A percentile compares a stretch with the other conserved stretches of the same genome.
phyloP scores from a whole-genome alignment of 257 asterid genomes.

The Solanum pinnatisectum region DNA sequence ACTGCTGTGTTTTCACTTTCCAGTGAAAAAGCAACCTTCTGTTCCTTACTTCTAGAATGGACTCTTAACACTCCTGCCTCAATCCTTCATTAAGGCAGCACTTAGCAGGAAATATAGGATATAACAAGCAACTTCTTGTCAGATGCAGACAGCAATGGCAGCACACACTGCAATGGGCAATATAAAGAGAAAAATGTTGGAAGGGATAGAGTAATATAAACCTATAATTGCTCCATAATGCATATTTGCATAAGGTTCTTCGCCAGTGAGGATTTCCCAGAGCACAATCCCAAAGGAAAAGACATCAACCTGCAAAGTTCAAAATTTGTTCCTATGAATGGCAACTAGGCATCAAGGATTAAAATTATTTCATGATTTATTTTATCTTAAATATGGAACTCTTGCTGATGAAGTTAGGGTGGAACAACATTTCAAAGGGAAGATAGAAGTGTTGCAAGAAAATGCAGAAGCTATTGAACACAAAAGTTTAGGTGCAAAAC shows the following conservation, averaged over 20 bases:
- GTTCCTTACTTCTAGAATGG: neutral
- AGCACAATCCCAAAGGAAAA: constrained; percentile 8
- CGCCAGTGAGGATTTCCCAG: constrained; percentile 10
- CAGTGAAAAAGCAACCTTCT: neutral
- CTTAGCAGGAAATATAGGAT: neutral
- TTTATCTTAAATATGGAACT: neutral
- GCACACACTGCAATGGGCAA: neutral
- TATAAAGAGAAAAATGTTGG: neutral
- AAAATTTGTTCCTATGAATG: neutral
- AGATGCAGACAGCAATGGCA: neutral
- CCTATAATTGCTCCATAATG: constrained; percentile 14
- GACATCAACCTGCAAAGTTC: constrained; percentile 3
- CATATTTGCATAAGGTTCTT: constrained; percentile 10
- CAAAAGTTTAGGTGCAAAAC: neutral
- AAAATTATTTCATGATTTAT: neutral
- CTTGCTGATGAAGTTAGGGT: neutral
- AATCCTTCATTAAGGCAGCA: neutral
- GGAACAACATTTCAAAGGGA: neutral
- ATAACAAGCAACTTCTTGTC: neutral
- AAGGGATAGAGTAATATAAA: neutral
- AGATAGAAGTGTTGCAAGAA: neutral
- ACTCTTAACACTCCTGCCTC: neutral
- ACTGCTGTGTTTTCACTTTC: neutral
- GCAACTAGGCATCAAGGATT: neutral
- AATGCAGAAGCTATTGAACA: neutral